Percentiles rank a stretch among this genome's conserved stretches.
Conservation (phyloP, 2,329 filamentous ascomycete species). For the Claviceps arundinis region DNA sequence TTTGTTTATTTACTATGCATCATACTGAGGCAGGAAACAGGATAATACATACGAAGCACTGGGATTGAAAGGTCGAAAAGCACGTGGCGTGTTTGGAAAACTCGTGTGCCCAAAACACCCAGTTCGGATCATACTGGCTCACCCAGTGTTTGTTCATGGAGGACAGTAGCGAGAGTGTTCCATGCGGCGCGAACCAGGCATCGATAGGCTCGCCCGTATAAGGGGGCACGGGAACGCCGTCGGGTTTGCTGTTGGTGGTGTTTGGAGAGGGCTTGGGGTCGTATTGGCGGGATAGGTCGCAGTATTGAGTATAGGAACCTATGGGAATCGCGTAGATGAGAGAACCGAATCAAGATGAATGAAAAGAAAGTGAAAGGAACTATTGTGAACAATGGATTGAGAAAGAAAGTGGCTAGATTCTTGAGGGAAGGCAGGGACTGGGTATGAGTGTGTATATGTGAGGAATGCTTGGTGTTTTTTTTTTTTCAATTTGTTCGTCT, state of each 20-base stretch:
- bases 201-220: conserved; percentile 46
- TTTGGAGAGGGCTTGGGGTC: conserved; percentile 49
- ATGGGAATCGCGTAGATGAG: conserved; percentile 7
- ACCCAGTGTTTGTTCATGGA: conserved; percentile 58
- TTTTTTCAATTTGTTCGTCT: no score
- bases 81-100: conserved; percentile 57
- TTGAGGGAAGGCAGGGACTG: neutral
- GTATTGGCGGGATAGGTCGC: conserved; percentile 50
- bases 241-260: conserved; percentile 43
- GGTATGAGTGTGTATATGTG: no score
- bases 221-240: conserved; percentile 38
- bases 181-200: conserved; percentile 44
- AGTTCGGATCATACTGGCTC: conserved; percentile 40
- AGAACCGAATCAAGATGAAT: no score
- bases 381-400: conserved; percentile 4
- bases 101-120: conserved; percentile 52
- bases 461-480: no score
- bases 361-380: no score
- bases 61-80: conserved; percentile 49
- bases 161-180: conserved; percentile 43
- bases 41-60: conserved; percentile 37
- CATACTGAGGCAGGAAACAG: neutral
- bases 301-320: conserved; percentile 53
- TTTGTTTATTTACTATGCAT: neutral
- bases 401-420: conserved; percentile 6